Evolutionary conservation across 306 rosid species (phyloP).

Genomic region (Rosa multiflora): DNA sequence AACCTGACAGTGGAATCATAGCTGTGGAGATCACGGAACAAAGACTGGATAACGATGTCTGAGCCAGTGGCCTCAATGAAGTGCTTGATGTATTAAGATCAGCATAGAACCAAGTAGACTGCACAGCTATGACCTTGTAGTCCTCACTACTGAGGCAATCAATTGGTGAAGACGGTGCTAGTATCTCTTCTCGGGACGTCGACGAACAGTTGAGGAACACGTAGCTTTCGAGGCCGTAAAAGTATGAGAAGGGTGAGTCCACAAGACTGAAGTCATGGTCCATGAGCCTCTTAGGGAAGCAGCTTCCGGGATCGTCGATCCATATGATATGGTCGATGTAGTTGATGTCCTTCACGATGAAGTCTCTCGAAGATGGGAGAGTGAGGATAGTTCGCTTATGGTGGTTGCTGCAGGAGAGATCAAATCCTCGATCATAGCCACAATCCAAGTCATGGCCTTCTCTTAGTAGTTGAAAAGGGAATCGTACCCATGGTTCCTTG

Average conservation of each 20-base stretch:
- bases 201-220: neutral
- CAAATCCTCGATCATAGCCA: slow-evolving; percentile 17
- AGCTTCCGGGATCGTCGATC: slow-evolving; percentile 12
- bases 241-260: slow-evolving; percentile 19
- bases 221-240: neutral
- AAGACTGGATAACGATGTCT: neutral
- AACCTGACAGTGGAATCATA: neutral
- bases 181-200: neutral
- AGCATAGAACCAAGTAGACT: neutral
- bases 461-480: slow-evolving; percentile 33
- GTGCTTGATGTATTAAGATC: neutral
- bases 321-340: neutral
- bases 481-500: slow-evolving; percentile 2
- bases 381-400: slow-evolving; percentile 13
- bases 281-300: slow-evolving; percentile 13
- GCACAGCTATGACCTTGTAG: neutral
- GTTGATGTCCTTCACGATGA: neutral
- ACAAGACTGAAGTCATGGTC: slow-evolving; percentile 1
- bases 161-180: neutral
- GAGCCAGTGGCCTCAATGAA: slow-evolving; percentile 2
- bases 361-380: slow-evolving; percentile 14
- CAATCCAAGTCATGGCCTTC: neutral
- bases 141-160: neutral
- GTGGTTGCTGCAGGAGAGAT: slow-evolving; percentile 23
- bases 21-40: neutral